Percentiles rank a stretch among this genome's conserved stretches.
phyloP scores from a whole-genome alignment of 139 green algal species.

The Dunaliella sp. region DNA sequence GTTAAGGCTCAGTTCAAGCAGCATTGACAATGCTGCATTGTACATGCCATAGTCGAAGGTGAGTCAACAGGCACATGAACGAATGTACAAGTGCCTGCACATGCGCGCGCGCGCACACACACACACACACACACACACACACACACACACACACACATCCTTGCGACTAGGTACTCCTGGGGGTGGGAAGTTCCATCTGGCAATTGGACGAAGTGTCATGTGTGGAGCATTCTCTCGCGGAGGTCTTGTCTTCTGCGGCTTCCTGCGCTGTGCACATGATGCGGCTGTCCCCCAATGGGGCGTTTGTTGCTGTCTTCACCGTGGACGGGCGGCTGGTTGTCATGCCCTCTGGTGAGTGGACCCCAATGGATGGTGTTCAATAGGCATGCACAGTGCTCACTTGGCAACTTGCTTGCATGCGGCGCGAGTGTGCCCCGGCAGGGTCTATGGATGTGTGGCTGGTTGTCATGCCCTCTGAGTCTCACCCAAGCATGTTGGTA shows the following conservation, averaged over 20 bases:
- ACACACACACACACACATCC: background rate
- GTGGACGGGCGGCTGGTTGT: conserved; percentile 45
- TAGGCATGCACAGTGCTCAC: too few species aligned
- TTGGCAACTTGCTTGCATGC: too few species aligned
- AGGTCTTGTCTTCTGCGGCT: background rate
- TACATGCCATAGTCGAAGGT: too few species aligned
- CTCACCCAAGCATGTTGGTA: too few species aligned
- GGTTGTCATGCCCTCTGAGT: too few species aligned
- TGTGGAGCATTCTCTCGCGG: conserved; percentile 25
- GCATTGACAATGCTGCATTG: background rate
- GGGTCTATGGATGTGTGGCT: too few species aligned
- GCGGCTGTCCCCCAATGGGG: conserved; percentile 60
- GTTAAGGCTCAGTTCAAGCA: background rate
- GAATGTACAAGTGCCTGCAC: background rate
- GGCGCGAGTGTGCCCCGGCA: too few species aligned
- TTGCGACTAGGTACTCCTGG: background rate
- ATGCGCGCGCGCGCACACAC: background rate
- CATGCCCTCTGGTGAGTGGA: conserved; percentile 37
- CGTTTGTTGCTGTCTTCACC: conserved; percentile 68
- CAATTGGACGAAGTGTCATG: conserved; percentile 47
- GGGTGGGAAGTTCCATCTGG: conserved; percentile 53
- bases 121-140: background rate
- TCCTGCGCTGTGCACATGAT: conserved; percentile 37
- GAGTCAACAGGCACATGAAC: too few species aligned
- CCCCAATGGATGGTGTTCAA: too few species aligned